Base-by-base conservation (phyloP, 352 stramenopile genomes). In the Globisporangium rhizosaccharum region DNA sequence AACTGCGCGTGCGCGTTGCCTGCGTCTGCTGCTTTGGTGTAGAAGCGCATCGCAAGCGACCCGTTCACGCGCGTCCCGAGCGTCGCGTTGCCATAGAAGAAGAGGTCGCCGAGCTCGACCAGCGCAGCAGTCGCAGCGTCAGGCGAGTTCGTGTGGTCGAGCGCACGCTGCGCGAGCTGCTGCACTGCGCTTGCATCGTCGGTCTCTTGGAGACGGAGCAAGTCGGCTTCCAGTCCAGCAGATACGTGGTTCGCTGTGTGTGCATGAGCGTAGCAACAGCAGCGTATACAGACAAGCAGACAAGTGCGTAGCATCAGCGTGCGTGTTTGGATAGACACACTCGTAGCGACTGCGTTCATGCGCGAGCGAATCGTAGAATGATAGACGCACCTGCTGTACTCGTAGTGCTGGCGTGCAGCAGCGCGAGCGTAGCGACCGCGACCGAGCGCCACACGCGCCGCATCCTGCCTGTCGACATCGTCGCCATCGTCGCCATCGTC, bases 11-110 rank as follows among this genome's bases (percentile, higher is more conserved):
- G 68, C 9, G 79, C 56, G 51, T 83, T 74, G 26, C 85, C 85
- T 14, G 86, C 48, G 23, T 59, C 66, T 1, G 85, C 82, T 11
- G 83, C 85, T 23, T 82, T 72, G 1, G 59, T 67, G 61, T 87
- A 94, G 48, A 92, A 68, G 53, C 73, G 70, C 62, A 94, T 59
- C 7, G 83, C 82, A 10, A 88, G 65, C n/a, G 83, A 85, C 30
- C 80, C 76, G 54, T 94, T 94, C 18, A 90, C 71, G 7, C 61
- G 57, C 33, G 77, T 77, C 39, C 63, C 68, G 36, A 90, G 63
- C 15, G 81, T 85, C 56, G 70, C 71, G 65, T 90, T 88, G 56
- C 82, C 75, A 60, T 92, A 92, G 59, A 92, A 92, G 42, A 87
- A 90, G 55, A 84, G 76, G 61, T 88, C 73, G 50, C 78, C 82